Evolutionary conservation across 257 asterid species (phyloP), one percentile per base, ranked within the genome.

Genomic region (Solanum virginianum): DNA sequence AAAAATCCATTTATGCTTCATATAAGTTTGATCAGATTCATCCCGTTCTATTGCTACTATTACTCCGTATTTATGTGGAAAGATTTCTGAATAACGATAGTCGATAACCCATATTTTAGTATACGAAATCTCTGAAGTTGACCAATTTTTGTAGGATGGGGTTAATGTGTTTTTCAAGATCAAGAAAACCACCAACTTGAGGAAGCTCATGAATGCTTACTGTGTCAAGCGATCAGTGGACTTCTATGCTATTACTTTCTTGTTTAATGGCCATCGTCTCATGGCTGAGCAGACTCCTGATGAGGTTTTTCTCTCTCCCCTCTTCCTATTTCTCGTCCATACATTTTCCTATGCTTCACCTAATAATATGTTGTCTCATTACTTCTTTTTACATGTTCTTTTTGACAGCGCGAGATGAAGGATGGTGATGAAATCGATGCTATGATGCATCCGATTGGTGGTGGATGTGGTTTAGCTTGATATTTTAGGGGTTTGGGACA

Each of bases 401-500:
- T 56, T 20, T 8, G 39, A 11, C 81, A 88, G 89, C 87, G 87
- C 3, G 84, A 77, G 55, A 87, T 90, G 92, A 90, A 90, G 54
- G 91, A 90, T 18, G 91, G 90, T 4, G 92, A 90, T 84, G 88
- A 90, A 49, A 90, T 90, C 3, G 91, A 90, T 81, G 91, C 90
- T 4, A 87, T 90, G 89, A 84, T 88, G 88, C 89, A 88, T 51
- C 88, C 80, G 69, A 70, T 79, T 39, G 90, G 89, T 68, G 88
- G 89, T 68, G 85, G 89, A 36, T 55, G 43, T 57, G 17, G 80
- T 0, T 75, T 51, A 75, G 45, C 10, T 24, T 49, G 51, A 51
- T 75, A 49, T 49, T 16, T 7, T 15, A 24, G 45, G 60, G 24
- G 4, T 77, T 32, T 77, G 65, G 39, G 43, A 8, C 20, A 75